Evolutionary conservation across 441 rosid genomes (phyloP), one percentile per base, ranked within the genome.

Genomic region (Jatropha podagrica): DNA sequence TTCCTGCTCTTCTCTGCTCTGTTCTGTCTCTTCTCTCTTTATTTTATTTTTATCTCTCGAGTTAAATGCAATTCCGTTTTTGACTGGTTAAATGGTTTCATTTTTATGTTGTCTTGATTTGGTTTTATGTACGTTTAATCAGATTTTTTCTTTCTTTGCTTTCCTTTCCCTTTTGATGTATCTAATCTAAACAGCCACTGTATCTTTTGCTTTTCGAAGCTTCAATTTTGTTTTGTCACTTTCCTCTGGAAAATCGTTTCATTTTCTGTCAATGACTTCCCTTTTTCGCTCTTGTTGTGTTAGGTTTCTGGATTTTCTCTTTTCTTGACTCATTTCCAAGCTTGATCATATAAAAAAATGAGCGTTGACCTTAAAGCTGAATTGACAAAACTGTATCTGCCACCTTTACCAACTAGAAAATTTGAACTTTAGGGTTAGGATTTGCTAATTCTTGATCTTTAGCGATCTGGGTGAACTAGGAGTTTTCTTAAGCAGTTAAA

Each of bases 301-400:
- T 37, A 55, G 18, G 5, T 14, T 62, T 59, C 37, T 27, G n/a
- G 60, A 61, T 74, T 77, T 59, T 65, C 55, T 56, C 41, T 51
- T 75, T 20, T 67, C 58, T 37, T 69, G 62, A 69, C 23, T 10
- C 52, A n/a, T 26, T 41, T 52, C 60, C n/a, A 23, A 26, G 40
- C 59, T 61, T 62, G 77, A 77, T 75, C 75, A 41, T 23, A 26
- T 69, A 38, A 2, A 64, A 63, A 27, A 46, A 38, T 26, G 40
- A n/a, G 66, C 62, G 85, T 86, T 81, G 86, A 82, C 85, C 76
- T 69, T 67, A 56, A 27, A 32, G 44, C 38, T 27, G 26, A 51
- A 68, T 65, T 46, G 27, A 63, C 56, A 14, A 48, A 26, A n/a
- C 48, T 38, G 32, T 65, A 18, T 73, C 48, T 69, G 18, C 56